Conservation (phyloP, 805 yeast species). For the Zygotorulaspora chibaensis region DNA sequence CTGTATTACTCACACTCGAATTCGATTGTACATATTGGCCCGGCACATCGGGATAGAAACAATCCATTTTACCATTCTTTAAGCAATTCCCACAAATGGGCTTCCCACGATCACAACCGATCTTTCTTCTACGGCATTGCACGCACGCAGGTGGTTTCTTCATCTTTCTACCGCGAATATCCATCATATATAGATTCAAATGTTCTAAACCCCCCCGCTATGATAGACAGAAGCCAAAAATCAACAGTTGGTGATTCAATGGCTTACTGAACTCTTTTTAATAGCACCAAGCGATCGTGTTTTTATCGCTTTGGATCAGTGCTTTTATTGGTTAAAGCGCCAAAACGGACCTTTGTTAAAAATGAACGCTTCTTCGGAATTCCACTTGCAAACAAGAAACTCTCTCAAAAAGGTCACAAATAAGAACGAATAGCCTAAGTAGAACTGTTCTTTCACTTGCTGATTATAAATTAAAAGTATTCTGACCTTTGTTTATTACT, state of each 20-base stretch:
- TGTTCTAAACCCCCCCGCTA: background rate
- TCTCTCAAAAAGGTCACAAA: background rate
- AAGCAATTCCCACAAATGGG: conserved; percentile 41
- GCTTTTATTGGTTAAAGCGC: background rate
- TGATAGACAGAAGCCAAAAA: too few relatives aligned
- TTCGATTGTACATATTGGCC: conserved; percentile 26
- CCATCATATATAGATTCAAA: conserved; percentile 8
- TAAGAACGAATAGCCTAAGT: background rate
- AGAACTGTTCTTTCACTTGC: background rate
- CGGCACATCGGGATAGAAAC: conserved; percentile 32
- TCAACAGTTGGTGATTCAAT: too few relatives aligned
- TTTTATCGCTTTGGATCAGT: background rate
- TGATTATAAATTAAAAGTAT: background rate
- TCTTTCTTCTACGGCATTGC: conserved; percentile 34
- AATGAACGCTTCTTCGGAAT: conserved; percentile 2
- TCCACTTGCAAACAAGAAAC: background rate
- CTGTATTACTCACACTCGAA: conserved; percentile 9
- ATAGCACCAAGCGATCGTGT: background rate
- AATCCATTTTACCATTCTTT: conserved; percentile 25
- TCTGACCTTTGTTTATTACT: conserved; percentile 1
- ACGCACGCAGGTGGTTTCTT: conserved; percentile 32
- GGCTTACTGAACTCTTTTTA: too few relatives aligned
- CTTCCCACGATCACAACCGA: conserved; percentile 42
- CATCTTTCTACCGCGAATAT: conserved; percentile 21
- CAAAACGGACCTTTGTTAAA: conserved; percentile 2